phyloP scores from a whole-genome alignment of 2,329 filamentous ascomycete species.

The Conoideocrella luteorostrata region DNA sequence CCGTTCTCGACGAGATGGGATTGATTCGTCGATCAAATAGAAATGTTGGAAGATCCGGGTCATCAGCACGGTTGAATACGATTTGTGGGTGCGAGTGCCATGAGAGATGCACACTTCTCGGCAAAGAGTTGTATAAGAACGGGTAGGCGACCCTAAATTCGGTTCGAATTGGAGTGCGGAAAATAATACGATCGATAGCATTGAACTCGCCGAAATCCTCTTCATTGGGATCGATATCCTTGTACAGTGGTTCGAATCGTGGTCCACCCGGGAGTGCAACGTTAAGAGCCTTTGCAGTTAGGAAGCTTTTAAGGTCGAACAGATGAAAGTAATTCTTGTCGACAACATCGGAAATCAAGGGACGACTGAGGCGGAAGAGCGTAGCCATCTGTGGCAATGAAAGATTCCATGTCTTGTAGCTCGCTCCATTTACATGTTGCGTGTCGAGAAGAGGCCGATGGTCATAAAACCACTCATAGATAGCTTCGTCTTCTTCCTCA shows the following conservation, averaged over 20 bases:
- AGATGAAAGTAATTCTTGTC: constrained; percentile 98
- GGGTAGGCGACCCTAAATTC: constrained; percentile 94
- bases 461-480: constrained; percentile 97
- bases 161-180: constrained; percentile 87
- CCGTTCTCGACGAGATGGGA: constrained; percentile 89
- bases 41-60: constrained; percentile 85
- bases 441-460: constrained; percentile 87
- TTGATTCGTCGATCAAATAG: constrained; percentile 98
- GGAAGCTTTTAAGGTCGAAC: constrained; percentile 90
- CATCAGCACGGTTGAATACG: constrained; percentile 83
- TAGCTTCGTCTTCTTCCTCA: constrained; percentile 82
- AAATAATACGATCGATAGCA: constrained; percentile 98
- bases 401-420: constrained; percentile 95
- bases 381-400: constrained; percentile 93
- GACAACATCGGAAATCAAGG: constrained; percentile 82
- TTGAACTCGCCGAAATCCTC: constrained; percentile 99
- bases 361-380: constrained; percentile 83
- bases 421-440: constrained; percentile 88
- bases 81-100: constrained; percentile 94
- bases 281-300: constrained; percentile 94
- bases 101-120: constrained; percentile 83
- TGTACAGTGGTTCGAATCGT: constrained; percentile 93
- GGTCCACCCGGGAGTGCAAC: constrained; percentile 97
- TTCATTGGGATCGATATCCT: constrained; percentile 97
- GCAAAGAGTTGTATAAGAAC: constrained; percentile 92